Conservation (phyloP, 192 early-diverging fungal genomes). For the Coemansia sp. region DNA sequence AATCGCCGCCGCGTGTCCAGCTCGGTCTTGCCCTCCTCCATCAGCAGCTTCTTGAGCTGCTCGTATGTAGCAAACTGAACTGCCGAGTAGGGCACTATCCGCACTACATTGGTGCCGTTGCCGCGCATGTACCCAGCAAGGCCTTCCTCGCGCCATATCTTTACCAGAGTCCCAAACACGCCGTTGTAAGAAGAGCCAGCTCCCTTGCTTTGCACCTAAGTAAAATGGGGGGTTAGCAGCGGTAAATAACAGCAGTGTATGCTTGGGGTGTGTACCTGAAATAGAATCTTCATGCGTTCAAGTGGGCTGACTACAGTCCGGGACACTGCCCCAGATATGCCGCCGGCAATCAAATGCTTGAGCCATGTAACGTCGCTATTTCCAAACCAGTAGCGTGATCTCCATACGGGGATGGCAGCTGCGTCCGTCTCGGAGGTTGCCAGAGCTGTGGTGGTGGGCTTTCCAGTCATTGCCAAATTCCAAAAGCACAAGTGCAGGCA, state of each 20-base stretch:
- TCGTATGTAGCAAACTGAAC: slow-evolving; percentile 82
- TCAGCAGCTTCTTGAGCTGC: slow-evolving; percentile 68
- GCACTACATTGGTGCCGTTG: slow-evolving; percentile 81
- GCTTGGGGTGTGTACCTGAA: slow-evolving; percentile 58
- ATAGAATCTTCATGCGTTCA: slow-evolving; percentile 83
- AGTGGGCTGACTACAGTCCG: slow-evolving; percentile 77
- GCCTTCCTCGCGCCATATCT: slow-evolving; percentile 79
- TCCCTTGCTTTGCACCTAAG: slow-evolving; percentile 53
- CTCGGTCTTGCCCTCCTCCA: slow-evolving; percentile 66
- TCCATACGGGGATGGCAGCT: slow-evolving; percentile 28
- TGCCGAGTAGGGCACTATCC: slow-evolving; percentile 79
- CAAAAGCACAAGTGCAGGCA: slow-evolving; percentile 2
- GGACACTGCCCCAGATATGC: slow-evolving; percentile 73
- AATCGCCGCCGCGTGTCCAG: slow-evolving; percentile 70
- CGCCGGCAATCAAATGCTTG: slow-evolving; percentile 75
- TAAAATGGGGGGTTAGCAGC: slow-evolving; percentile 9
- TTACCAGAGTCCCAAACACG: slow-evolving; percentile 65
- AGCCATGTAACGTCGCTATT: slow-evolving; percentile 57
- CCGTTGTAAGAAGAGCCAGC: slow-evolving; percentile 65
- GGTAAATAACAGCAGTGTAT: not conserved
- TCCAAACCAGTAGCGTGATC: slow-evolving; percentile 56
- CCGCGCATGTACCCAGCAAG: slow-evolving; percentile 70
- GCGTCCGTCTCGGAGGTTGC: slow-evolving; percentile 13
- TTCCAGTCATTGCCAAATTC: slow-evolving; percentile 9
- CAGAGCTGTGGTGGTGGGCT: slow-evolving; percentile 23